A percentile compares a stretch with the other conserved stretches of the same genome.
These are phyloP conservation scores for Rhizopogon vinicolor DNA, from an alignment of 768 basidiomycete species.

Conservation along the genomic window DNA sequence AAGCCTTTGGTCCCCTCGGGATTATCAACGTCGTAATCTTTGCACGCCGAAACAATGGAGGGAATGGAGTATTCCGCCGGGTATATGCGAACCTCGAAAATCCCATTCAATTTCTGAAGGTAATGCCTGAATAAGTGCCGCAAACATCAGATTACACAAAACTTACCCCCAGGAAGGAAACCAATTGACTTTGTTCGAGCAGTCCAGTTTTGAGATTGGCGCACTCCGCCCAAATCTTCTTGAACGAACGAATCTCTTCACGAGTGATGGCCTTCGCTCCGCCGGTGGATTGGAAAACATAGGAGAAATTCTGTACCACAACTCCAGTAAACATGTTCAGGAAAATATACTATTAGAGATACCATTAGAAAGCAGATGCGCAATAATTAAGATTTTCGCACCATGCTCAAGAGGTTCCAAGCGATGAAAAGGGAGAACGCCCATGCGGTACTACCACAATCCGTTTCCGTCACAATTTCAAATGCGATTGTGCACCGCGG, in stretches of 20 bases:
- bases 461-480: conserved; percentile 51
- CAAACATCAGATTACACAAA: background rate
- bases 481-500: conserved; percentile 73
- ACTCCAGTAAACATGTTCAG: conserved; percentile 97
- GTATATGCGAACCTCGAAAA: conserved; percentile 87
- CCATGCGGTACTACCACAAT: conserved; percentile 85
- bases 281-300: conserved; percentile 85
- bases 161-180: conserved; percentile 79
- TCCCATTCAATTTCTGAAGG: conserved; percentile 70
- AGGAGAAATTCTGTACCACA: conserved; percentile 93
- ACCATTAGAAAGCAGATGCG: background rate
- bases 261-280: conserved; percentile 80
- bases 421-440: conserved; percentile 85
- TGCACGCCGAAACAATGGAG: conserved; percentile 53
- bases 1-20: conserved; percentile 43
- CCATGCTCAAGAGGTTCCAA: conserved; percentile 96
- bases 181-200: conserved; percentile 64
- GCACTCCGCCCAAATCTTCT: conserved; percentile 89
- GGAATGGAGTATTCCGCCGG: conserved; percentile 60
- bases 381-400: conserved; percentile 26
- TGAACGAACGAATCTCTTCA: conserved; percentile 91
- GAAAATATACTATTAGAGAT: conserved; percentile 75
- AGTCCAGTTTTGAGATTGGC: conserved; percentile 77
- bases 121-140: conserved; percentile 2
- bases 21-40: conserved; percentile 27